Base-by-base conservation (phyloP, 78 protist species). In the Chrysochromulina parva region DNA sequence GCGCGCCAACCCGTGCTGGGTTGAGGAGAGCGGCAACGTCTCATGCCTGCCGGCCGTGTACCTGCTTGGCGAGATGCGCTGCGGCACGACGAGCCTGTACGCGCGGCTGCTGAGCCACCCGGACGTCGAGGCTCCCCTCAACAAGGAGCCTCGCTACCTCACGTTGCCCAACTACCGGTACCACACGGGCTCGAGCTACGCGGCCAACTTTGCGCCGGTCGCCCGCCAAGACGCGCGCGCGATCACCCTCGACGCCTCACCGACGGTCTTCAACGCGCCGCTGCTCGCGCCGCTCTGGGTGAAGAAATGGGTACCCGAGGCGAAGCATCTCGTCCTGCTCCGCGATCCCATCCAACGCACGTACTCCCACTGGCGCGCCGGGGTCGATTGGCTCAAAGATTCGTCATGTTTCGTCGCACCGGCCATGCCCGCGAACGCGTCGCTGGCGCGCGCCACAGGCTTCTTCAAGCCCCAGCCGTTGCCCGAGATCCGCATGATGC, bases 221-320 rank as follows among this genome's bases (percentile, higher is more conserved):
- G 9, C 71, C 28, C 71, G 14, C 28, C 28, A 3, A 4, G 82
- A 74, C 55, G 13, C 7, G 62, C 24, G 13, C 62, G 14, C 57
- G 3, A 55, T 74, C 82, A 74, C 82, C 13, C 48, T 74, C 82
- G 82, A 74, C 55, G 82, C 82, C 26, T 74, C 82, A 55, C 82
- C 82, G 3, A 55, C 48, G 38, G 38, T 48, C 55, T 13, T 74
- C 28, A 53, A 55, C 53, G 38, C 78, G 53, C 6, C 6, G 52
- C 24, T 13, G 62, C 11, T 69, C 50, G 82, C 82, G 57, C 53
- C 57, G 4, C 13, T 48, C 82, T 74, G 82, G 82, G 4, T 74
- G 26, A n/a, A 11, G 55, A 53, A 55, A 3, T 74, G 82, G 82
- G 57, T 74, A n/a, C 82, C 82, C n/a, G 57, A 74, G 57, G 13